phyloP scores from a whole-genome alignment of 2,329 filamentous ascomycete species.

The Hymenoscyphus albidus region DNA sequence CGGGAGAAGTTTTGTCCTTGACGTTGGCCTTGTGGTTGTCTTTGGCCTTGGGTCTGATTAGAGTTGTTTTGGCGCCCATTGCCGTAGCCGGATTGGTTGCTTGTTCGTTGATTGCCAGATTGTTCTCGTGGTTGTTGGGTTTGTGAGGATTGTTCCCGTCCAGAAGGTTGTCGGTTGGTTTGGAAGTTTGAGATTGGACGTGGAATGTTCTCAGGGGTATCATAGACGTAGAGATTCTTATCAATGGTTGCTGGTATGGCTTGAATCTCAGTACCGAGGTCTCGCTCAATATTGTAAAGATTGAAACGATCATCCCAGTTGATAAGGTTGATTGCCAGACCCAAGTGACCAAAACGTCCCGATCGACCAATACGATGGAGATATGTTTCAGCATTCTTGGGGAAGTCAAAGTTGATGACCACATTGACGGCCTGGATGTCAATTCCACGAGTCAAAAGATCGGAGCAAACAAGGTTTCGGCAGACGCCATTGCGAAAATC shows the following conservation, averaged over 20 bases:
- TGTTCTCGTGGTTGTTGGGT: conserved; percentile 28
- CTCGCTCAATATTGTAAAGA: conserved; percentile 96
- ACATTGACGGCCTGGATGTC: conserved; percentile 99
- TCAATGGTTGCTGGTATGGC: conserved; percentile 94
- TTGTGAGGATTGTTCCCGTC: conserved; percentile 28
- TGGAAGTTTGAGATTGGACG: conserved; percentile 61
- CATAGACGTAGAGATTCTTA: conserved; percentile 97
- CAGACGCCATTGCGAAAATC: conserved; percentile 98
- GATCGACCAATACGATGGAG: conserved; percentile 97
- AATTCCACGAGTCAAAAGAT: conserved; percentile 95
- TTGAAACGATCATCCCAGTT: conserved; percentile 99
- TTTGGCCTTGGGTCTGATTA: conserved; percentile 27
- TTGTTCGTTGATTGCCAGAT: conserved; percentile 24
- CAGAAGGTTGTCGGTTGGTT: conserved; percentile 34
- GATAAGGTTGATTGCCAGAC: conserved; percentile 97
- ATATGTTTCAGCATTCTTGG: conserved; percentile 98
- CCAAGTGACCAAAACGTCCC: conserved; percentile 92
- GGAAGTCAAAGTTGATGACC: conserved; percentile 99
- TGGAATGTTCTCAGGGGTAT: conserved; percentile 91
- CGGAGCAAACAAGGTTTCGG: conserved; percentile 96
- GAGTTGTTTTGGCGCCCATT: conserved; percentile 30
- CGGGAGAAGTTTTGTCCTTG: conserved; percentile 30
- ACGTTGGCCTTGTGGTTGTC: conserved; percentile 29
- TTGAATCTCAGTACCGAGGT: conserved; percentile 94
- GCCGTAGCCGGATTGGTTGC: conserved; percentile 25